phyloP scores from a whole-genome alignment of 1,284 basidiomycete species.

The Cryptococcus floricola region DNA sequence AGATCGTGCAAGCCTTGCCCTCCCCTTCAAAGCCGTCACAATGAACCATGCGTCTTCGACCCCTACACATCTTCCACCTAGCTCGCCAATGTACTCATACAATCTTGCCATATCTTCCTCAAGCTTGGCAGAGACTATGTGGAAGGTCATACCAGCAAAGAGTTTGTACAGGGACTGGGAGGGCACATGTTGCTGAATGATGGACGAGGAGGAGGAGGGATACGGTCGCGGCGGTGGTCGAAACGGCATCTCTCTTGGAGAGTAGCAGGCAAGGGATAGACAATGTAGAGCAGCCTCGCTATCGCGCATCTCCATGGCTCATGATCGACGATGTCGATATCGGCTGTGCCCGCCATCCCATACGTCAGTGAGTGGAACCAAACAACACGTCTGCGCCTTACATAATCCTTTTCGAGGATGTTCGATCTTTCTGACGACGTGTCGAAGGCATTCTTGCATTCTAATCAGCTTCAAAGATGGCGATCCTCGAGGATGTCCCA shows the following conservation, averaged over 20 bases:
- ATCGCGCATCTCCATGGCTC: no score
- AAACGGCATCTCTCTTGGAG: slow-evolving; percentile 9
- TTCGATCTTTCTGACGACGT: neutral
- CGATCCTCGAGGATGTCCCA: neutral
- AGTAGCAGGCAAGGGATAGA: no score
- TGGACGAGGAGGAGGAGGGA: slow-evolving; percentile 22
- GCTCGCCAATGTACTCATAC: slow-evolving; percentile 34
- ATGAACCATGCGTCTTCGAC: slow-evolving; percentile 27
- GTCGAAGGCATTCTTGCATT: neutral
- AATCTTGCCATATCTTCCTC: slow-evolving; percentile 48
- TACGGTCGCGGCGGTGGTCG: slow-evolving; percentile 18
- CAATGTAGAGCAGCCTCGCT: no score
- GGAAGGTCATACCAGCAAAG: slow-evolving; percentile 38
- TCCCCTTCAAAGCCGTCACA: slow-evolving; percentile 38
- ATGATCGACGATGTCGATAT: no score
- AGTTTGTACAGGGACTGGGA: slow-evolving; percentile 25
- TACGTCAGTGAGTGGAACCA: no score
- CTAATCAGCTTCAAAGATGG: neutral
- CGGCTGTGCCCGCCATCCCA: no score
- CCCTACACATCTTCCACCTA: slow-evolving; percentile 36
- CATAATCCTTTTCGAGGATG: no score
- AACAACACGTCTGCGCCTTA: no score
- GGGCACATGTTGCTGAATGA: neutral
- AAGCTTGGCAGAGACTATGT: slow-evolving; percentile 44
- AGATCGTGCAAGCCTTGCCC: slow-evolving; percentile 32